phyloP scores from a whole-genome alignment of 2,329 filamentous ascomycete species.

The Pyrenophora seminiperda region DNA sequence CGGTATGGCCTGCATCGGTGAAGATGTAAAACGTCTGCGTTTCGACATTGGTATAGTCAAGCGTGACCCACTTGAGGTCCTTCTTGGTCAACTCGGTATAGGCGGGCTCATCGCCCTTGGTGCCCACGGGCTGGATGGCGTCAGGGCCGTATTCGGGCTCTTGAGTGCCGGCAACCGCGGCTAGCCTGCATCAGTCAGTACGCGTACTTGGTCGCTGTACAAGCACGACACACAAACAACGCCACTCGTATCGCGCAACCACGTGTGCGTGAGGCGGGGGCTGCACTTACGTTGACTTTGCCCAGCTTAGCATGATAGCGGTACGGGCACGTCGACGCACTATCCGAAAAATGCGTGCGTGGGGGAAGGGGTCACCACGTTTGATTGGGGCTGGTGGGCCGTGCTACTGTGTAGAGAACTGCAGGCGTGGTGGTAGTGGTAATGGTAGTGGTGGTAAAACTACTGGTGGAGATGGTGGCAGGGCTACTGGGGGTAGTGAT shows the following conservation, averaged over 20 bases:
- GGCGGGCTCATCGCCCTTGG: constrained; percentile 76
- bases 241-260: constrained; percentile 19
- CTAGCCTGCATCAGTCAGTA: constrained; percentile 53
- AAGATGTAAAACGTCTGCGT: constrained; percentile 93
- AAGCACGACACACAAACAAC: background rate
- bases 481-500: too few relatives aligned
- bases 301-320: constrained; percentile 92
- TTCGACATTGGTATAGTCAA: constrained; percentile 88
- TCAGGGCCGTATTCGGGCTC: constrained; percentile 93
- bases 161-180: constrained; percentile 88
- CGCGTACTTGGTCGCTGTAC: constrained; percentile 1
- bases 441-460: too few relatives aligned
- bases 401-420: too few relatives aligned
- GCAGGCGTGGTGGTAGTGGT: too few relatives aligned
- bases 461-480: too few relatives aligned
- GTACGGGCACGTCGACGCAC: constrained; percentile 34
- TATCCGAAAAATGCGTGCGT: constrained; percentile 35
- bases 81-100: constrained; percentile 80
- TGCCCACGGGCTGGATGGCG: constrained; percentile 83
- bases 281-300: constrained; percentile 79
- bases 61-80: constrained; percentile 79
- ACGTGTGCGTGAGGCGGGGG: constrained; percentile 17
- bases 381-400: too few relatives aligned
- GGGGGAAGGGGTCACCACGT: constrained; percentile 30
- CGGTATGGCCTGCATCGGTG: constrained; percentile 75